Base-by-base conservation (phyloP, 805 yeast genomes). In the Kuraishia molischiana region DNA sequence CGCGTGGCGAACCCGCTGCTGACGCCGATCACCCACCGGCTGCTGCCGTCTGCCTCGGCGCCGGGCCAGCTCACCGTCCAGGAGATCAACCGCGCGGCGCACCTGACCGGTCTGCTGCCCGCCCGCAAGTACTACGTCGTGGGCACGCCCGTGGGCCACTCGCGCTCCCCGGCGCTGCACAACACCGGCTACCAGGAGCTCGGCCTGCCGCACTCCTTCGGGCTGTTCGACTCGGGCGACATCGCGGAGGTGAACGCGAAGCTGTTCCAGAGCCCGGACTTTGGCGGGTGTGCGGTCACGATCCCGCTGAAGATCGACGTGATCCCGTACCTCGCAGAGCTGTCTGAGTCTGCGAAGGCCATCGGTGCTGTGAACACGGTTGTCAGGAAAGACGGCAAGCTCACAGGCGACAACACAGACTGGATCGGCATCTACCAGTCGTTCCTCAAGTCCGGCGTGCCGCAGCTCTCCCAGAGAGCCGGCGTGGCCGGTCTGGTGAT, bases 341-440 rank as follows among this genome's bases (percentile, higher is more conserved):
- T 90, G 31, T 72, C 86, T 5, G 80, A 74, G n/a, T 75, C 94
- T 14, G 97, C 95, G 13, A 56, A 68, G 44, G 48, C 58, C n/a
- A 85, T 92, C 49, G 97, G 97, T 31, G 97, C 98, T 17, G 87
- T 92, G 38, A 92, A 92, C 62, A 92, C 99, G 0, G 72, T 92
- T 36, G 67, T 70, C 29, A 44, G 65, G 22, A 77, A 69, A 5
- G 61, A 66, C 38, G 64, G 63, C 20, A 56, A 58, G 35, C 72
- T 79, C 40, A 58, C 58, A 36, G 98, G 97, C 45, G 90, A 85
- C 49, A 92, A 92, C 63, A 92, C 99, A 32, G 99, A 92, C 57
- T 92, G 95, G 95, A 62, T 77, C 35, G 99, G 98, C 9, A 84
- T 92, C 47, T 66, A 65, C 34, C 72, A 79, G 43, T 74, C 95